Evolutionary conservation across 805 yeast species (phyloP).

Genomic region (Barnettozyma wickerhamii): DNA sequence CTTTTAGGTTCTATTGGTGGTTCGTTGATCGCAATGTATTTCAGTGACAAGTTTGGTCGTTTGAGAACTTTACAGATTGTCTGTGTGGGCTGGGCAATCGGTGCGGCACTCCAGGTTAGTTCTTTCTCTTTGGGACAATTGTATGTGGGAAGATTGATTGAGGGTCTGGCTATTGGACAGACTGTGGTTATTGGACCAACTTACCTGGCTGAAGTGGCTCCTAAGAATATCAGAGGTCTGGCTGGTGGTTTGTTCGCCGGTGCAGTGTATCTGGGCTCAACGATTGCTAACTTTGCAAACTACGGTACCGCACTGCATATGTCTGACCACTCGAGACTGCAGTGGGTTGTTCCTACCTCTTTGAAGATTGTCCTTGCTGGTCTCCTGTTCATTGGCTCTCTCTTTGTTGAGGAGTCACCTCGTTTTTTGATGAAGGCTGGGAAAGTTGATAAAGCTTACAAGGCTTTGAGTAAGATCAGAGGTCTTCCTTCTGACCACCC

Average conservation of each 20-base stretch:
- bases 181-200: conserved; percentile 54
- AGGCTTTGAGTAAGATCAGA: conserved; percentile 39
- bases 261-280: conserved; percentile 51
- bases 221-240: conserved; percentile 47
- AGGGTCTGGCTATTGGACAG: conserved; percentile 55
- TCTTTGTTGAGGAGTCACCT: conserved; percentile 46
- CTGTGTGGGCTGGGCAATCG: conserved; percentile 40
- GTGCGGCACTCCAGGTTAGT: conserved; percentile 46
- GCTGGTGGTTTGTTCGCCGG: conserved; percentile 52
- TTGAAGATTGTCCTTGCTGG: conserved; percentile 46
- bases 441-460: conserved; percentile 37
- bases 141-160: conserved; percentile 51
- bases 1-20: conserved; percentile 55
- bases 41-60: conserved; percentile 50
- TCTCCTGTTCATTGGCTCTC: conserved; percentile 36
- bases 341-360: conserved; percentile 52
- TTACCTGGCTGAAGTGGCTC: conserved; percentile 50
- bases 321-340: conserved; percentile 30
- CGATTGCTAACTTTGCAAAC: conserved; percentile 44
- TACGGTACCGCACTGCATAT: conserved; percentile 49
- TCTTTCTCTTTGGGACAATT: conserved; percentile 43
- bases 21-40: conserved; percentile 41
- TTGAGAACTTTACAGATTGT: conserved; percentile 41
- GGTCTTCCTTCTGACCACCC: conserved; percentile 43
- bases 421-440: conserved; percentile 40